Evolutionary conservation across 495 filamentous ascomycete genomes (phyloP), one percentile per base, ranked within the genome.

Genomic region (Xylaria scruposa): DNA sequence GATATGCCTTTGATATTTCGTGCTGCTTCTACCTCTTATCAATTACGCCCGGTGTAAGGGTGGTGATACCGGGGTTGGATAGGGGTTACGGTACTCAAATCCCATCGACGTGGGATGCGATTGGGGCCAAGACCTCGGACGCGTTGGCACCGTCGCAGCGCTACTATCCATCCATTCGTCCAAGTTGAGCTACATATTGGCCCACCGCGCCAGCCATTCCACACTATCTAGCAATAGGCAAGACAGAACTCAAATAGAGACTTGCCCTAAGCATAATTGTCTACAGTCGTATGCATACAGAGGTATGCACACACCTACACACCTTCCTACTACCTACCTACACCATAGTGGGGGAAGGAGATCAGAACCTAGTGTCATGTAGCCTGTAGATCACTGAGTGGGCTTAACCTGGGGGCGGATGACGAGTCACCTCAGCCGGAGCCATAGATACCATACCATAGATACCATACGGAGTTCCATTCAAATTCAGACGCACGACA

Each of bases 101-200:
- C 36, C 12, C 42, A 46, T 56, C 49, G 58, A 42, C 33, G 59
- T 3, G 36, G 33, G 59, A 70, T 64, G 68, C 59, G 59, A 70
- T 70, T 70, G 68, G 68, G 68, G 68, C 68, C 47, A 61, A 70
- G 59, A 69, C 54, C 31, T 64, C 46, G 7, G 68, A 63, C 68
- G 38, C 56, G 40, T 42, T 70, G 58, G 56, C 68, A 70, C 68
- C 59, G 59, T 70, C 68, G 68, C 68, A 64, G 17, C 68, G 59
- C 68, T 63, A 63, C 56, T 38, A 21, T 38, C 21, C 21, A 44
- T 63, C 38, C 21, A 63, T 63, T 70, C 59, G 61, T 51, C 31
- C 53, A 12, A 53, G 44, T 29, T 42, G 31, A 67, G 65, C 65
- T 33, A 26, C 60, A 40, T 63, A 54, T 26, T 53, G 47, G 68